Percentiles rank a stretch among this genome's conserved stretches.
Evolutionary conservation across 2,329 filamentous ascomycete genomes (phyloP).

Genomic region (Trichophyton benhamiae): DNA sequence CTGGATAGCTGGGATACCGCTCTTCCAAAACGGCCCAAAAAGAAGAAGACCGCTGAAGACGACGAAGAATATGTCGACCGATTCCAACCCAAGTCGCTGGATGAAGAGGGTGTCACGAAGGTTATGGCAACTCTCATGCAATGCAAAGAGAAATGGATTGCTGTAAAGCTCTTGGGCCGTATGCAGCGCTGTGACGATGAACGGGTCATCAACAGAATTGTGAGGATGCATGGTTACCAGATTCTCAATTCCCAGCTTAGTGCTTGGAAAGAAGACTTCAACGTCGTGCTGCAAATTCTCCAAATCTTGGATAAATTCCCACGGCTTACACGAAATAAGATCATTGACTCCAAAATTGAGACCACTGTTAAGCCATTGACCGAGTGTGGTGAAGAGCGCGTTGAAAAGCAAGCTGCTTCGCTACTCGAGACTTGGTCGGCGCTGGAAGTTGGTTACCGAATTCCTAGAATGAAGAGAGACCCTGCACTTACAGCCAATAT

Average conservation of each 20-base stretch:
- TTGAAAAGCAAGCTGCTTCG: conserved; percentile 56
- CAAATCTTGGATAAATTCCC: conserved; percentile 82
- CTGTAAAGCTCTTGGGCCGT: conserved; percentile 80
- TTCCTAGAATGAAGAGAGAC: conserved; percentile 78
- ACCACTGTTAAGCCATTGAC: conserved; percentile 59
- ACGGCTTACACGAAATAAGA: conserved; percentile 86
- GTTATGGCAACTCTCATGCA: conserved; percentile 96
- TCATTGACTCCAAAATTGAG: conserved; percentile 91
- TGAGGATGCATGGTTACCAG: conserved; percentile 94
- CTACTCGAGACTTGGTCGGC: conserved; percentile 79
- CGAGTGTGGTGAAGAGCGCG: conserved; percentile 57
- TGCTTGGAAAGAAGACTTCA: conserved; percentile 77
- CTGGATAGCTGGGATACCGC: conserved; percentile 83
- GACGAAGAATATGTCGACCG: conserved; percentile 94
- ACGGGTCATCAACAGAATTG: conserved; percentile 71
- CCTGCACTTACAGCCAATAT: conserved; percentile 37
- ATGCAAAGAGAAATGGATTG: conserved; percentile 99
- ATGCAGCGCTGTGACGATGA: conserved; percentile 82
- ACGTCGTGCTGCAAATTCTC: conserved; percentile 78
- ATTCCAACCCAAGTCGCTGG: conserved; percentile 63
- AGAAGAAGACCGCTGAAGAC: conserved; percentile 82
- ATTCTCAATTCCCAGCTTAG: conserved; percentile 79
- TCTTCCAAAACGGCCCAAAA: conserved; percentile 77
- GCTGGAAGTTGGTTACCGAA: conserved; percentile 80
- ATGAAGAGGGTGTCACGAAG: conserved; percentile 75